phyloP scores from a whole-genome alignment of 2,329 filamentous ascomycete genomes.

The Furcasterigmium furcatum region DNA sequence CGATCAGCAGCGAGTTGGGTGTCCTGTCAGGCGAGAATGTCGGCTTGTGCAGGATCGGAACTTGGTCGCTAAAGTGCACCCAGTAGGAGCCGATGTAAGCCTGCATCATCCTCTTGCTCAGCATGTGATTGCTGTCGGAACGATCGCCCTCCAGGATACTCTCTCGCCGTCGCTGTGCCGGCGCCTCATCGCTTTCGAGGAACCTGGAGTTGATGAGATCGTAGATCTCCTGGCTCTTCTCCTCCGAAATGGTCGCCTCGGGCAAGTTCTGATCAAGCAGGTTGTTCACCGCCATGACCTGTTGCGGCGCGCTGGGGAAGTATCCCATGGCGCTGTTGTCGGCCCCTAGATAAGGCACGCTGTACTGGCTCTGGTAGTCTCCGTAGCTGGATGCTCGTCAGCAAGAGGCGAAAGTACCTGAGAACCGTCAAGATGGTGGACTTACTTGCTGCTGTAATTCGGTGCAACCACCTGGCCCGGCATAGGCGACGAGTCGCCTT shows the following conservation, averaged over 20 bases:
- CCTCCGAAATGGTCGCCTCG: conserved; percentile 78
- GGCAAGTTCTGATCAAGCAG: conserved; percentile 77
- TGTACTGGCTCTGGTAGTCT: conserved; percentile 47
- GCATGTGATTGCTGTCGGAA: conserved; percentile 58
- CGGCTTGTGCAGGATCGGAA: conserved; percentile 91
- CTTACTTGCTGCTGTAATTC: conserved; percentile 25
- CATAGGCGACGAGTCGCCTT: conserved; percentile 50
- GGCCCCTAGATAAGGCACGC: conserved; percentile 43
- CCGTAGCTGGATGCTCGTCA: conserved; percentile 43
- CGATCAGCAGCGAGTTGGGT: conserved; percentile 77
- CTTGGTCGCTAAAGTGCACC: conserved; percentile 89
- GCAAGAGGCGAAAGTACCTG: too few relatives aligned
- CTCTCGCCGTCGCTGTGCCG: conserved; percentile 72
- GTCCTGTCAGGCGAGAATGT: conserved; percentile 88
- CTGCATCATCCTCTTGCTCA: conserved; percentile 94
- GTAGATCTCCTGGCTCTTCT: conserved; percentile 80
- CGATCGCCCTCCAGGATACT: conserved; percentile 76
- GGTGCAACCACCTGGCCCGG: conserved; percentile 43
- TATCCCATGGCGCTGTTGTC: conserved; percentile 49
- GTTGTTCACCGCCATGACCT: conserved; percentile 88
- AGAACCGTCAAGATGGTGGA: too few relatives aligned
- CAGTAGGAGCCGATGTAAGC: conserved; percentile 92
- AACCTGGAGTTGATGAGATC: conserved; percentile 80
- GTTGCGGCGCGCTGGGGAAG: conserved; percentile 61
- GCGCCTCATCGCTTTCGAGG: conserved; percentile 73